Evolutionary conservation across 805 yeast genomes (phyloP), one percentile per base, ranked within the genome.

Genomic region (Tetrapisispora nanseiensis): DNA sequence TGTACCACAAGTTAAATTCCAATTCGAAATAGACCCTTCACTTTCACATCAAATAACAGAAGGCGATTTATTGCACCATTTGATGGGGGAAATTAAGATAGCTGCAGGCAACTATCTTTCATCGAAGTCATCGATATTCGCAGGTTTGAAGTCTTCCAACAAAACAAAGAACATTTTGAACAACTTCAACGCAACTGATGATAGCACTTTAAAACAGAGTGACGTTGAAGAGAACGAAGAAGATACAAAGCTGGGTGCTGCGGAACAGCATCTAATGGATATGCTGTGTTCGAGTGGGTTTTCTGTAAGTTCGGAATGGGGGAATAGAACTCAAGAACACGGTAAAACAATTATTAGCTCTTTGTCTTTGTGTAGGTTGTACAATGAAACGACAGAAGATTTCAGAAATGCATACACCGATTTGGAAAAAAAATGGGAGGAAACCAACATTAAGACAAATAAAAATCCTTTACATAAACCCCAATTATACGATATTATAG

Each of bases 211-310:
- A 19, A 23, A 23, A 18, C 22, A 35, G 9, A 26, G 33, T 20
- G 32, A 41, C 24, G 12, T 3, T 26, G 28, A 16, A 5, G 32
- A n/a, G 20, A 23, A 35, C 21, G 30, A 31, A 4, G 39, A 35
- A 18, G 92, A 87, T 1, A 76, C 72, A 54, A 66, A 67, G 28
- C 62, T 83, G 46, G 89, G 87, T 7, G 81, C 95, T 13, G 97
- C 98, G 1, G 98, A 92, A 61, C 90, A 84, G 62, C 97, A 90
- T 62, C 70, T 92, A 36, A 74, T 86, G 66, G 97, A 87, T 48
- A 92, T 92, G 98, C 72, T 92, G 42, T 87, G 96, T 54, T 72
- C 90, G 0, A 81, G 95, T 0, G 98, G 98, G 1, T 85, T 87
- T 50, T 62, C 67, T 3, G 63, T 72, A 11, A 68, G 69, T 18